Conservation (phyloP, 495 filamentous ascomycete species). For the Staphylotrichum longicolle region DNA sequence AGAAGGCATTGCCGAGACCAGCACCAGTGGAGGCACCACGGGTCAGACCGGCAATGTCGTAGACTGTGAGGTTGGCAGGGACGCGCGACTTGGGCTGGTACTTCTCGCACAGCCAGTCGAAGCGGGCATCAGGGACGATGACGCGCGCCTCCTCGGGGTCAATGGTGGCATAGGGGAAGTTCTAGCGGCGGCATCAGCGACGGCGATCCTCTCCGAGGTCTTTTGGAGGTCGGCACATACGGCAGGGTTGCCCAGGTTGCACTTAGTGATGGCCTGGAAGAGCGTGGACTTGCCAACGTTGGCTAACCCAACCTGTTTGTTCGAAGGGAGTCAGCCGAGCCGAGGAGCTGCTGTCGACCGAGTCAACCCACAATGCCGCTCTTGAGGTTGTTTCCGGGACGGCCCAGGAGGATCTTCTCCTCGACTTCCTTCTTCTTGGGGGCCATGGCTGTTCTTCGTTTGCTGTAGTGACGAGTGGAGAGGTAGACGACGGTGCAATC, state of each 20-base stretch:
- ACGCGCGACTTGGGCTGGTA: slow-evolving; percentile 97
- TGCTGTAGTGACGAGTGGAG: slow-evolving; percentile 51
- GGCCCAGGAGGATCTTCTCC: slow-evolving; percentile 83
- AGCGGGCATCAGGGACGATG: slow-evolving; percentile 94
- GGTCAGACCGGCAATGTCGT: slow-evolving; percentile 98
- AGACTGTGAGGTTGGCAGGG: slow-evolving; percentile 96
- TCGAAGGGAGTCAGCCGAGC: slow-evolving; percentile 30
- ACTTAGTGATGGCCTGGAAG: slow-evolving; percentile 99
- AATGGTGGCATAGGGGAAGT: slow-evolving; percentile 99
- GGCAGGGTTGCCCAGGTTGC: slow-evolving; percentile 93
- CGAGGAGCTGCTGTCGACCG: slow-evolving; percentile 21
- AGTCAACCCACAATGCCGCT: slow-evolving; percentile 90
- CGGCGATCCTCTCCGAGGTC: slow-evolving; percentile 23
- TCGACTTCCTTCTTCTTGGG: slow-evolving; percentile 71
- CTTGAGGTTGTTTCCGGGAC: slow-evolving; percentile 98
- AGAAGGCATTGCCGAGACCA: slow-evolving; percentile 95
- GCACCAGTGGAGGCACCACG: slow-evolving; percentile 95
- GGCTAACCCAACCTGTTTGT: slow-evolving; percentile 84
- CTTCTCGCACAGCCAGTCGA: slow-evolving; percentile 91
- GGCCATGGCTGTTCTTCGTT: slow-evolving; percentile 62
- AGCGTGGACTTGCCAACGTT: slow-evolving; percentile 99
- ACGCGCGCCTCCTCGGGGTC: slow-evolving; percentile 98
- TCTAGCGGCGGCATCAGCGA: slow-evolving; percentile 50
- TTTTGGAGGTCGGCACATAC: slow-evolving; percentile 44
- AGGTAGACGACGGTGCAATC: slow-evolving; percentile 45